phyloP scores from a whole-genome alignment of 2,329 filamentous ascomycete genomes.

The Elsinoe perseae region DNA sequence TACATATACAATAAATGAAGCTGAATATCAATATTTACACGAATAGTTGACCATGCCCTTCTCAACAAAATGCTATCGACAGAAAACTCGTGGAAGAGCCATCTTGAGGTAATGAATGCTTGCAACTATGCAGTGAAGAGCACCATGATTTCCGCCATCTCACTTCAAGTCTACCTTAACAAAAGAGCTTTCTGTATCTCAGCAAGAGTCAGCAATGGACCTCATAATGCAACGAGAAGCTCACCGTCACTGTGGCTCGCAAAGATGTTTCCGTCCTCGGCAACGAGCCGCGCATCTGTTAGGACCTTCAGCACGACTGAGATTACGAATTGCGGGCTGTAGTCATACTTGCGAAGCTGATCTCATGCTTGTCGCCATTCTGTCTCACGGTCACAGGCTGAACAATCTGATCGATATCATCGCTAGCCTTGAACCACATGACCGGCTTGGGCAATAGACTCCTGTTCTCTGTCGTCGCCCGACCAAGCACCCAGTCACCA shows the following conservation, averaged over 20 bases:
- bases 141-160: not conserved
- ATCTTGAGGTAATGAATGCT: not conserved
- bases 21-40: not conserved
- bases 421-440: not conserved
- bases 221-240: not conserved
- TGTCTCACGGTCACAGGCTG: not conserved
- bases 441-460: conserved; percentile 4
- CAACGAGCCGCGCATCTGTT: not conserved
- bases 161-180: not conserved
- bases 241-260: conserved; percentile 3
- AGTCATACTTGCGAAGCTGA: conserved; percentile 6
- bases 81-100: no score
- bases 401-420: not conserved
- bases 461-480: conserved; percentile 2
- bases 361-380: not conserved
- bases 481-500: conserved; percentile 1
- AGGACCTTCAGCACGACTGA: not conserved
- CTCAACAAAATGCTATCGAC: no score
- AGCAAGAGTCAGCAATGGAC: not conserved
- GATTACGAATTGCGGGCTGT: no score
- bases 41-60: no score
- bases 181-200: not conserved
- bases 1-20: not conserved
- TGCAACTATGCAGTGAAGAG: not conserved
- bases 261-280: not conserved